Evolutionary conservation across 1,284 basidiomycete genomes (phyloP).

Genomic region (Tilletia indica): DNA sequence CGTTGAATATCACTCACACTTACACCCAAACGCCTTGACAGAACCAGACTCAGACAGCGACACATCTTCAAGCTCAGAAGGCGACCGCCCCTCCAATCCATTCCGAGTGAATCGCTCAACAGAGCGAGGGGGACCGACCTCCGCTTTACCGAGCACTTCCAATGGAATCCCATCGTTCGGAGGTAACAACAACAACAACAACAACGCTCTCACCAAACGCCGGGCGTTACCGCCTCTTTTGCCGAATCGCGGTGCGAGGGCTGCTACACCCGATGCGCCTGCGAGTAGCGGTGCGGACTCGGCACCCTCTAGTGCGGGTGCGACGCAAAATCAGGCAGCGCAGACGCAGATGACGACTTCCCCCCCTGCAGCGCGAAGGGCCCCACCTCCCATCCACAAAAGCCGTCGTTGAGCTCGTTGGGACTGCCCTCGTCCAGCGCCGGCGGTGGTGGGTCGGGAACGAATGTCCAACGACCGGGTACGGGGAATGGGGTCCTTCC

Average conservation of each 20-base stretch:
- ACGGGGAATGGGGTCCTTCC: background rate
- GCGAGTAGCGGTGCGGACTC: background rate
- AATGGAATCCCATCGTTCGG: background rate
- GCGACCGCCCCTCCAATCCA: background rate
- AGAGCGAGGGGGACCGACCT: too few species aligned
- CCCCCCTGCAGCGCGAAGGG: background rate
- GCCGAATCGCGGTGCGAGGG: background rate
- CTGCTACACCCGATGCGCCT: background rate
- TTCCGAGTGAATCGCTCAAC: background rate
- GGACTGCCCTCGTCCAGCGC: background rate
- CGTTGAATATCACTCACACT: background rate
- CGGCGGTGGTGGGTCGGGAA: background rate
- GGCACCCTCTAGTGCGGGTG: background rate
- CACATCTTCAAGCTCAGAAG: background rate
- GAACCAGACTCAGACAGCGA: conserved; percentile 12
- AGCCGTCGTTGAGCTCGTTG: background rate
- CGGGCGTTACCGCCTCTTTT: background rate
- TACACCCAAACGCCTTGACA: background rate
- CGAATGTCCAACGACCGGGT: too few species aligned
- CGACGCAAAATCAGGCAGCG: background rate
- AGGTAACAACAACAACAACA: conserved; percentile 1
- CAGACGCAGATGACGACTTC: too few species aligned
- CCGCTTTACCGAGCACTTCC: background rate
- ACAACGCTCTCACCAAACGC: background rate
- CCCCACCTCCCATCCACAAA: conserved; percentile 3